A percentile compares a stretch with the other conserved stretches of the same genome.
Evolutionary conservation across 164 flowering plant genomes (phyloP).

Genomic region (Umbilicus rupestris): DNA sequence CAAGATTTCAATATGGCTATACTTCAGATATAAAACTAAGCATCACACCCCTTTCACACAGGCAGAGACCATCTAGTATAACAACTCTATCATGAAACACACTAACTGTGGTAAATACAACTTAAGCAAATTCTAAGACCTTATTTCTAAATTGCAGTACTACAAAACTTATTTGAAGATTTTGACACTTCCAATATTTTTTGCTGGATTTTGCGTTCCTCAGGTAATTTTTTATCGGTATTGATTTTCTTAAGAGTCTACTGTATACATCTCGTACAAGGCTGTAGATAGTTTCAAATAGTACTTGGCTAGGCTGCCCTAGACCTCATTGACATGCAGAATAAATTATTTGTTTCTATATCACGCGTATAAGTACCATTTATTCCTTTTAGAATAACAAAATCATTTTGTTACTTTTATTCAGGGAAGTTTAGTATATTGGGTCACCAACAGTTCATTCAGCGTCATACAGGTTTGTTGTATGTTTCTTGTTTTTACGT

Average conservation of each 20-base stretch:
- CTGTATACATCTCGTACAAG: not conserved
- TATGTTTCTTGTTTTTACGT: slow-evolving; percentile 2
- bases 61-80: not conserved
- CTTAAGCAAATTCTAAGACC: slow-evolving; percentile 5
- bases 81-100: not conserved
- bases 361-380: not conserved
- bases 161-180: slow-evolving; percentile 57
- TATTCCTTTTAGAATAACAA: not conserved
- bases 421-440: slow-evolving; percentile 78
- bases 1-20: not conserved
- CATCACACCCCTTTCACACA: not conserved
- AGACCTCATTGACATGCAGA: not conserved
- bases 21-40: not conserved
- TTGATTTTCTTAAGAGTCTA: not conserved
- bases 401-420: slow-evolving; percentile 9
- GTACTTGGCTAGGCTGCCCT: not conserved
- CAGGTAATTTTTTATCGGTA: slow-evolving; percentile 36
- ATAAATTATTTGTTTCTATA: not conserved
- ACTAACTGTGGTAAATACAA: not conserved
- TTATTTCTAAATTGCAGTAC: slow-evolving; percentile 35
- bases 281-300: no score
- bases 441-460: slow-evolving; percentile 73
- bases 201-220: slow-evolving; percentile 45
- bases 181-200: slow-evolving; percentile 45
- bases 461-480: slow-evolving; percentile 55